Conservation (phyloP, 2,329 filamentous ascomycete species). For the Dendryphion nanum region DNA sequence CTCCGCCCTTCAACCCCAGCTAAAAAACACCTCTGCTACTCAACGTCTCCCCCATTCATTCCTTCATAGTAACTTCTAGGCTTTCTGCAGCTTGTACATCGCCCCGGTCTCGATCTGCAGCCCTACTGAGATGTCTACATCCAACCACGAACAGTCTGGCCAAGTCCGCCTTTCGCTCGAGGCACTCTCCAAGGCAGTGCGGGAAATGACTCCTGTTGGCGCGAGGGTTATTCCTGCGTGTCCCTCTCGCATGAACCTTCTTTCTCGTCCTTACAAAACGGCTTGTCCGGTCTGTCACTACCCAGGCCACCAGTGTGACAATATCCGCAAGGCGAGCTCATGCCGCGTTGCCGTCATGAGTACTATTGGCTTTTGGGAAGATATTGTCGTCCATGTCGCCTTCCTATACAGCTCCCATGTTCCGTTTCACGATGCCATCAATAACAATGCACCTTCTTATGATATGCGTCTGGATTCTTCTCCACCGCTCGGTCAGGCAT, state of each 20-base stretch:
- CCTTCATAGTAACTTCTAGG: too few species aligned
- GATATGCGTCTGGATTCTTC: slow-evolving; percentile 15
- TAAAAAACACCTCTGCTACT: neutral
- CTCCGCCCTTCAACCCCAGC: neutral
- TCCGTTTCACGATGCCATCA: slow-evolving; percentile 14
- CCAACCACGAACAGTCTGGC: neutral
- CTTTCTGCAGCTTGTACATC: too few species aligned
- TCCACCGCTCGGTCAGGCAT: slow-evolving; percentile 6
- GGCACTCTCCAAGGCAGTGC: slow-evolving; percentile 11
- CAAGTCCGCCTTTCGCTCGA: slow-evolving; percentile 8
- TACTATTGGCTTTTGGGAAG: slow-evolving; percentile 19
- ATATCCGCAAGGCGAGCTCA: slow-evolving; percentile 8
- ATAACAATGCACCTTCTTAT: slow-evolving; percentile 11
- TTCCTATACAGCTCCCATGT: slow-evolving; percentile 11
- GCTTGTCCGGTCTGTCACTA: slow-evolving; percentile 17
- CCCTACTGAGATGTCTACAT: slow-evolving; percentile 7
- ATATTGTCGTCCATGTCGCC: slow-evolving; percentile 7
- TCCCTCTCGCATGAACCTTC: slow-evolving; percentile 16
- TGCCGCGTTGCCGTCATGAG: slow-evolving; percentile 15
- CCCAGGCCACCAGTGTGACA: slow-evolving; percentile 15
- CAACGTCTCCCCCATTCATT: neutral
- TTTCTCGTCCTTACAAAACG: slow-evolving; percentile 13
- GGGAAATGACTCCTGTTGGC: slow-evolving; percentile 17
- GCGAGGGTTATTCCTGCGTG: slow-evolving; percentile 10
- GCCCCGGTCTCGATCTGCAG: neutral